Conservation (phyloP, 1,284 basidiomycete species). For the Cryptococcus neoformans region DNA sequence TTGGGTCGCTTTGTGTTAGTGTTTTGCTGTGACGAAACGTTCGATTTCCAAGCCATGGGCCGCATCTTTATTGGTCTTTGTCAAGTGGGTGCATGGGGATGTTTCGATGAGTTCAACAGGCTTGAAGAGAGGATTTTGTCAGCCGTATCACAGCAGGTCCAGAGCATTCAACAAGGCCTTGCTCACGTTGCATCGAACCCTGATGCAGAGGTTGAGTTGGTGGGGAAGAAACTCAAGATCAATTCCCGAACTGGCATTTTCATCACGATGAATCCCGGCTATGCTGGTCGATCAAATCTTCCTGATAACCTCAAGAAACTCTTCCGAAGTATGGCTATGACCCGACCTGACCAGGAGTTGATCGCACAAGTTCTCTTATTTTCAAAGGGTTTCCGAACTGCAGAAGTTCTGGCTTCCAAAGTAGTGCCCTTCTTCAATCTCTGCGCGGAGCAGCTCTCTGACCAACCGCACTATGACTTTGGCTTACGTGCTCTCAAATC, state of each 20-base stretch:
- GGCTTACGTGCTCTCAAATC: slow-evolving; percentile 97
- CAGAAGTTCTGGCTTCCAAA: slow-evolving; percentile 92
- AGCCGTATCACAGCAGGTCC: slow-evolving; percentile 98
- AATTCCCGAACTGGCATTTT: slow-evolving; percentile 95
- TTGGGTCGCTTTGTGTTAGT: slow-evolving; percentile 97
- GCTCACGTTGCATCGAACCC: slow-evolving; percentile 75
- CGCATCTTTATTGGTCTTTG: slow-evolving; percentile 98
- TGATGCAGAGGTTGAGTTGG: slow-evolving; percentile 88
- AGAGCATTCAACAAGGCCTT: slow-evolving; percentile 95
- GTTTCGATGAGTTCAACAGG: slow-evolving; percentile 98
- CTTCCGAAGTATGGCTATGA: slow-evolving; percentile 90
- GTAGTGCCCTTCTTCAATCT: slow-evolving; percentile 99
- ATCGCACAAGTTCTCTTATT: slow-evolving; percentile 99
- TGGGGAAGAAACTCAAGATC: slow-evolving; percentile 89
- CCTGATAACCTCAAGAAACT: slow-evolving; percentile 84
- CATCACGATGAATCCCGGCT: slow-evolving; percentile 97
- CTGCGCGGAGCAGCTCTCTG: slow-evolving; percentile 93
- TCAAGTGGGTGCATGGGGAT: slow-evolving; percentile 99
- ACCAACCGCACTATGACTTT: slow-evolving; percentile 99
- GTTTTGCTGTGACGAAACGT: slow-evolving; percentile 99
- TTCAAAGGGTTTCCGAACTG: slow-evolving; percentile 98
- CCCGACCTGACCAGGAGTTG: slow-evolving; percentile 92
- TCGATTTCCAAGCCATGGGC: slow-evolving; percentile 99
- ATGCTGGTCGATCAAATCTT: slow-evolving; percentile 91
- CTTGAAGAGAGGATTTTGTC: slow-evolving; percentile 96